Evolutionary conservation across 345 rosid genomes (phyloP).

Genomic region (Syzygium aqueum): DNA sequence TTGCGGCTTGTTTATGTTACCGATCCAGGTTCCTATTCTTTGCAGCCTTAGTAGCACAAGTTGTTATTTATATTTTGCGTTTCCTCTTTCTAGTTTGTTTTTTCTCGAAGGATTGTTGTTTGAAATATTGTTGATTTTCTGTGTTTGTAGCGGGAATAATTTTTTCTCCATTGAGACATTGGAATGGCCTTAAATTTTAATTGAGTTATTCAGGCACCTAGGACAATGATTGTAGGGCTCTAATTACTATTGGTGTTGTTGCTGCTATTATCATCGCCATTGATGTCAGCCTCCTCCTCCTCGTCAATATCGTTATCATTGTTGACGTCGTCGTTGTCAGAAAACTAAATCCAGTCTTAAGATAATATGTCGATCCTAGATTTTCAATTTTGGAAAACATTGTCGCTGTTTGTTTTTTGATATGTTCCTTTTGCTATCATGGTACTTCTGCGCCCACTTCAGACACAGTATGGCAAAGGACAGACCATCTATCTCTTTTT

Average conservation of each 20-base stretch:
- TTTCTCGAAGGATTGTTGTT: background rate
- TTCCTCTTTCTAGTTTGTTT: background rate
- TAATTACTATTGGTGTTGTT: background rate
- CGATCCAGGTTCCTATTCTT: background rate
- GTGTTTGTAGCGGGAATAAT: background rate
- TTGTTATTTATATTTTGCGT: background rate
- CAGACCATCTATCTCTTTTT: background rate
- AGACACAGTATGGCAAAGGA: background rate
- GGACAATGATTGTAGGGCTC: background rate
- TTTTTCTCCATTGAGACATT: background rate
- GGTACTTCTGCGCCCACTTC: background rate
- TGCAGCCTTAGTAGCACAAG: background rate
- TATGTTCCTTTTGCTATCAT: background rate
- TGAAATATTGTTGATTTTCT: background rate
- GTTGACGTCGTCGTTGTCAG: background rate
- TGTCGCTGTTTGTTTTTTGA: background rate
- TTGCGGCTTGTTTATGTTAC: background rate
- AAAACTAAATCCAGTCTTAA: background rate
- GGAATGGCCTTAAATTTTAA: background rate
- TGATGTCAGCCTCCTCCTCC: background rate
- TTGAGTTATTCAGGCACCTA: background rate
- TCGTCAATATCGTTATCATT: background rate
- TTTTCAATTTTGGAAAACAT: background rate
- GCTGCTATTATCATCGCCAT: background rate
- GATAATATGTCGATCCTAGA: background rate